Conservation (phyloP, 805 yeast genomes). For the Candida vartiovaarae region DNA sequence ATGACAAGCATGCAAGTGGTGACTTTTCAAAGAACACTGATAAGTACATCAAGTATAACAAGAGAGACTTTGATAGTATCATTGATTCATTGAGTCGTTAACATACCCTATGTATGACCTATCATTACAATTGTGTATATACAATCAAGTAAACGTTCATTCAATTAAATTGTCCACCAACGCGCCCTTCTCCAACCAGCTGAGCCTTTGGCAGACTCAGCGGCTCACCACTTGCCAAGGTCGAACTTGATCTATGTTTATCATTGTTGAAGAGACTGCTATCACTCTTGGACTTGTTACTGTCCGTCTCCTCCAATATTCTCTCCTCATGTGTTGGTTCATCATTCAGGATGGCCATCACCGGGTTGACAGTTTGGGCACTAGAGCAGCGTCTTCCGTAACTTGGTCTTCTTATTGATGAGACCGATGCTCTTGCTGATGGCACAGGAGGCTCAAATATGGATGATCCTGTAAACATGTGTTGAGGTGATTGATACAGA, state of each 20-base stretch:
- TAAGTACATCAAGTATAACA: slow-evolving; percentile 64
- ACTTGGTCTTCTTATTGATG: slow-evolving; percentile 1
- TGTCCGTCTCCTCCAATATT: slow-evolving; percentile 10
- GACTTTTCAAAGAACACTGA: slow-evolving; percentile 64
- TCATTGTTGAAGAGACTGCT: slow-evolving; percentile 2
- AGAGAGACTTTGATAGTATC: slow-evolving; percentile 35
- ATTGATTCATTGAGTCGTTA: slow-evolving; percentile 25
- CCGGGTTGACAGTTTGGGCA: slow-evolving; percentile 4
- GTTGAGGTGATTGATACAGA: slow-evolving; percentile 21
- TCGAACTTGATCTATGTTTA: too few relatives aligned
- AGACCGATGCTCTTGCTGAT: slow-evolving; percentile 1
- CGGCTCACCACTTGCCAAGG: too few relatives aligned
- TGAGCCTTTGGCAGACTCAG: too few relatives aligned
- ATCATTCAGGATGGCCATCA: slow-evolving; percentile 8
- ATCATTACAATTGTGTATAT: too few relatives aligned
- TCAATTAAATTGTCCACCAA: too few relatives aligned
- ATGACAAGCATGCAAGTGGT: slow-evolving; percentile 65
- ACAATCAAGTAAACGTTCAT: too few relatives aligned
- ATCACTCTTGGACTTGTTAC: slow-evolving; percentile 10
- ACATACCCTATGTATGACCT: neutral
- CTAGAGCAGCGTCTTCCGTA: slow-evolving; percentile 5
- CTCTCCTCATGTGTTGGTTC: neutral
- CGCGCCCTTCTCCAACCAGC: too few relatives aligned
- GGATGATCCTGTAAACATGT: neutral
- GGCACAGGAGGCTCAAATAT: neutral